A percentile compares a stretch with the other conserved stretches of the same genome.
Evolutionary conservation across 2,329 filamentous ascomycete species (phyloP).

Genomic region (Juglanconis sp.): DNA sequence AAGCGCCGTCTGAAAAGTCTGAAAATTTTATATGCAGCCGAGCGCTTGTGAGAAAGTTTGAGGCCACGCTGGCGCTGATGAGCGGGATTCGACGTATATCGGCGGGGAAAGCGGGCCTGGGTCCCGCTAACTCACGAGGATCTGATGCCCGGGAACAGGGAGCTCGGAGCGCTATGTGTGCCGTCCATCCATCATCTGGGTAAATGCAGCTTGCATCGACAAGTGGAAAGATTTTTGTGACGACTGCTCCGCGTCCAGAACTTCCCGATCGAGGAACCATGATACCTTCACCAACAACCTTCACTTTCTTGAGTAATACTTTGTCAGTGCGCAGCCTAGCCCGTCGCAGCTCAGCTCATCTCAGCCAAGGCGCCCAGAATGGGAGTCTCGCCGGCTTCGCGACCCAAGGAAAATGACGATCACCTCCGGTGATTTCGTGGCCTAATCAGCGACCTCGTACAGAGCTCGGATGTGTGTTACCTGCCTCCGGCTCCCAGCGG

Average conservation of each 20-base stretch:
- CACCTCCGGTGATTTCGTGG: constrained; percentile 6
- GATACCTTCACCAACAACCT: constrained; percentile 4
- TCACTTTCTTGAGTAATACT: neutral
- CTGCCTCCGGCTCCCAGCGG: neutral
- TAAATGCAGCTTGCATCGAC: neutral
- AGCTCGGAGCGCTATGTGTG: neutral
- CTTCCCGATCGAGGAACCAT: constrained; percentile 6
- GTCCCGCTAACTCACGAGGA: constrained; percentile 11
- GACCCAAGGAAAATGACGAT: constrained; percentile 12
- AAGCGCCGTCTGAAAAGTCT: neutral
- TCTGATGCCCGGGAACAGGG: neutral
- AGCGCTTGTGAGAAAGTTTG: neutral
- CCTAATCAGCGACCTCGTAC: neutral
- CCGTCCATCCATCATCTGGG: neutral
- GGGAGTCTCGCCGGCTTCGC: neutral
- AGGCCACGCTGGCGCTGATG: constrained; percentile 4
- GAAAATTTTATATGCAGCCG: neutral
- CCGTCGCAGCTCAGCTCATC: constrained; percentile 15
- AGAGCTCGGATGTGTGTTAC: neutral
- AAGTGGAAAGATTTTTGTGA: neutral
- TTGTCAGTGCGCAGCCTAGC: constrained; percentile 1
- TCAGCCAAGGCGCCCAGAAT: neutral
- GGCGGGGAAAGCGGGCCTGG: constrained; percentile 13
- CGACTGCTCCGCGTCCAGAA: neutral
- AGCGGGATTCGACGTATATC: neutral